phyloP scores from a whole-genome alignment of 768 basidiomycete genomes.

The Rhodotorula babjevae region DNA sequence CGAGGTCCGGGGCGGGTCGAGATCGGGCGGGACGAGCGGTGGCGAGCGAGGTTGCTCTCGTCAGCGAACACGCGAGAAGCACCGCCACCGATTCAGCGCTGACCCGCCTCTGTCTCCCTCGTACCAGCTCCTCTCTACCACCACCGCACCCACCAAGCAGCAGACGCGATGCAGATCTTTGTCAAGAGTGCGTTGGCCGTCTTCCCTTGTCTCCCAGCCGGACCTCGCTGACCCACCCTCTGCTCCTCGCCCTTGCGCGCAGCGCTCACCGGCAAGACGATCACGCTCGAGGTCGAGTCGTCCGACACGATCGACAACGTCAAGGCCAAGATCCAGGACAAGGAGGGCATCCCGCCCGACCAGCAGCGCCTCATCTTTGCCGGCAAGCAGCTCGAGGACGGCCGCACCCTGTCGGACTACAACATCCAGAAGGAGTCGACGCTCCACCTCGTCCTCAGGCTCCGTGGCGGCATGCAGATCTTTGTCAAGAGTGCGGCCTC shows the following conservation, averaged over 20 bases:
- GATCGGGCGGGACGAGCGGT: not conserved
- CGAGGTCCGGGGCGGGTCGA: accelerated
- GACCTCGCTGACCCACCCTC: constrained; percentile 43
- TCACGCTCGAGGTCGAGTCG: constrained; percentile 86
- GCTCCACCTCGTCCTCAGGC: constrained; percentile 85
- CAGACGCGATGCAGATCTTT: not conserved
- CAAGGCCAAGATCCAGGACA: constrained; percentile 93
- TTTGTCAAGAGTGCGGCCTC: constrained; percentile 59
- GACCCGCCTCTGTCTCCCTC: not conserved
- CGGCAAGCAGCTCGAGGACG: constrained; percentile 86
- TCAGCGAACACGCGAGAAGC: not conserved
- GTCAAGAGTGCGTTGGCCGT: not conserved
- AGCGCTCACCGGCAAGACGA: constrained; percentile 83
- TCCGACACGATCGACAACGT: constrained; percentile 90
- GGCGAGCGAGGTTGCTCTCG: not conserved
- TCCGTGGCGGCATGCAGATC: constrained; percentile 90
- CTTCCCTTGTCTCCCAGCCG: not conserved
- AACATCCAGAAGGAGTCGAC: constrained; percentile 85
- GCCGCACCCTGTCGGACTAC: constrained; percentile 82
- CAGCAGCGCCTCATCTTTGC: constrained; percentile 88
- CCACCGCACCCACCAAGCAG: not conserved
- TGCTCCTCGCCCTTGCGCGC: constrained; percentile 46
- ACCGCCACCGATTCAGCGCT: not conserved
- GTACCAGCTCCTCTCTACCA: not conserved
- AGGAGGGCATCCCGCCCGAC: constrained; percentile 88